Percentiles rank a stretch among this genome's conserved stretches.
Evolutionary conservation across 2,329 filamentous ascomycete genomes (phyloP).

Genomic region (Cercospora zeae-maydis): DNA sequence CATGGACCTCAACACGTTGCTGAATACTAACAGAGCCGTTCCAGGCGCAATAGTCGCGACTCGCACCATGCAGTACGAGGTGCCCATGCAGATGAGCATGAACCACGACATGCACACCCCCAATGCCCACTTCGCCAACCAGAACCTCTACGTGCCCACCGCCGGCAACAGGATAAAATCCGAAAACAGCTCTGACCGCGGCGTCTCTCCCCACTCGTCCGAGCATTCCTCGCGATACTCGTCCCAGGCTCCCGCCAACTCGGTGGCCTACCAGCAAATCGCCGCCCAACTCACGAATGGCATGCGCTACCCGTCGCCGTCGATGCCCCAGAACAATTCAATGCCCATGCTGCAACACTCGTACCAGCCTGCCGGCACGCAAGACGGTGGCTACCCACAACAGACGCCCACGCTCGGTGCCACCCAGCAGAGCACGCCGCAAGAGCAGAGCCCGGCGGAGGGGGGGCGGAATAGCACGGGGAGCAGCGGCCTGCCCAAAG

Average conservation of each 20-base stretch:
- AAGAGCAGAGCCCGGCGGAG: constrained; percentile 35
- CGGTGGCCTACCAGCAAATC: constrained; percentile 46
- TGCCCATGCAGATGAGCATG: constrained; percentile 34
- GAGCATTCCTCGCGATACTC: constrained; percentile 57
- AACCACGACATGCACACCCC: constrained; percentile 31
- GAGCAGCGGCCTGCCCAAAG: constrained; percentile 59
- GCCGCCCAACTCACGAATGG: constrained; percentile 49
- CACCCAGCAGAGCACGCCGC: constrained; percentile 35
- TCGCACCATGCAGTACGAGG: constrained; percentile 41
- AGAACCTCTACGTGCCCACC: constrained; percentile 49
- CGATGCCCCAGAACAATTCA: constrained; percentile 45
- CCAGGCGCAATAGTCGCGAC: constrained; percentile 24
- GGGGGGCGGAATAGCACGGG: constrained; percentile 38
- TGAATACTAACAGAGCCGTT: constrained; percentile 39
- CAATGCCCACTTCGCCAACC: constrained; percentile 36
- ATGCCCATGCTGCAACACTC: constrained; percentile 55
- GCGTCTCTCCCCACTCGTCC: constrained; percentile 53
- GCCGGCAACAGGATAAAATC: constrained; percentile 52
- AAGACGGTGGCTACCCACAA: constrained; percentile 44
- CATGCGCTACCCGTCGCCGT: constrained; percentile 54
- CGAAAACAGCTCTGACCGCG: constrained; percentile 58
- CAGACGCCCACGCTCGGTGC: constrained; percentile 35
- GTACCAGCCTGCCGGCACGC: constrained; percentile 50
- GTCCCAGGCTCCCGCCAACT: constrained; percentile 54
- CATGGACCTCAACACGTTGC: constrained; percentile 38